Evolutionary conservation across 345 rosid species (phyloP).

Genomic region (Abelmoschus esculentus): DNA sequence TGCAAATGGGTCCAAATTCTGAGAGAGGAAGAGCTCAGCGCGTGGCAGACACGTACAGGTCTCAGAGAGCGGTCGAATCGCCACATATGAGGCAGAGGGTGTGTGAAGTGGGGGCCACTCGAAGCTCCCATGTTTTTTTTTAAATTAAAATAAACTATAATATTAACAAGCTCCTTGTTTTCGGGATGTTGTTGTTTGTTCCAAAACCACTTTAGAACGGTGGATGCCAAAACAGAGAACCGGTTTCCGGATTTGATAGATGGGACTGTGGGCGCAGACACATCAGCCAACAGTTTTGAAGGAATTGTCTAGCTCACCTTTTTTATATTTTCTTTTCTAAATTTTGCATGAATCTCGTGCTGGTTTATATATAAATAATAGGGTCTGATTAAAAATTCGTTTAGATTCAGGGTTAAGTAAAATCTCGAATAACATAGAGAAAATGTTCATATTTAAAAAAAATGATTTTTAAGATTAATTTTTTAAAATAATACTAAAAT

Average conservation of each 20-base stretch:
- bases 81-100: conserved; percentile 42
- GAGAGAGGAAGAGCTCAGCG: conserved; percentile 21
- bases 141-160: neutral
- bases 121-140: conserved; percentile 9
- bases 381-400: too few species aligned
- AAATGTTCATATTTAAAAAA: too few species aligned
- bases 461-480: too few species aligned
- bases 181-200: conserved; percentile 37
- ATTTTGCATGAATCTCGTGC: conserved; percentile 9
- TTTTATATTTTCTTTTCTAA: neutral
- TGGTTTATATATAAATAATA: too few species aligned
- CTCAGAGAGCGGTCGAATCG: conserved; percentile 81
- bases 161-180: conserved; percentile 48
- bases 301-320: neutral
- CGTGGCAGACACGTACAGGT: conserved; percentile 53
- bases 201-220: conserved; percentile 21
- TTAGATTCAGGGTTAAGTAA: too few species aligned
- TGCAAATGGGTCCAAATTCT: conserved; percentile 37
- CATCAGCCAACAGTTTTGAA: conserved; percentile 36
- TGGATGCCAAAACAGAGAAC: conserved; percentile 21
- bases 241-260: conserved; percentile 35
- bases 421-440: too few species aligned
- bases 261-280: conserved; percentile 44
- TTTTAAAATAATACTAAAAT: too few species aligned
- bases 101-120: conserved; percentile 15